Evolutionary conservation across 169 alveolate genomes (phyloP).

Genomic region (Cardiosporidium cionae): DNA sequence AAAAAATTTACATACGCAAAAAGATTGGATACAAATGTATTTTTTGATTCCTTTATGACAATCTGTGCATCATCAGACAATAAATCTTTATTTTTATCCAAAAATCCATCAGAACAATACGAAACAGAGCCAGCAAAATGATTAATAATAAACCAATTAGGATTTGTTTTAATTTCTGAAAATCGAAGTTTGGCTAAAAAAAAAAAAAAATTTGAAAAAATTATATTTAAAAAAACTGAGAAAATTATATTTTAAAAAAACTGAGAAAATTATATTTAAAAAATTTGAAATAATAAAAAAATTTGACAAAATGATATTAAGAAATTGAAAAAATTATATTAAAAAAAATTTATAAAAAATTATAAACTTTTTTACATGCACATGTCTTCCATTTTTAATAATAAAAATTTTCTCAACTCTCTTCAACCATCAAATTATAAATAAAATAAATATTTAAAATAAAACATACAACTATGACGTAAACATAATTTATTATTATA

Average conservation of each 20-base stretch:
- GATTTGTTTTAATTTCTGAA: constrained; percentile 61
- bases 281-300: background rate
- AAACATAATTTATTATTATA: constrained; percentile 67
- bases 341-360: too few species aligned
- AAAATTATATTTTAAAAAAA: background rate
- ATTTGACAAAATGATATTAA: background rate
- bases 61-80: constrained; percentile 53
- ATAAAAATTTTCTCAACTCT: too few species aligned
- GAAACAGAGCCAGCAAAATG: constrained; percentile 96
- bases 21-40: background rate
- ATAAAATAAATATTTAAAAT: too few species aligned
- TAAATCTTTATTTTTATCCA: constrained; percentile 91
- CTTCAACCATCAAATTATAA: too few species aligned
- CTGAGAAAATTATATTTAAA: background rate
- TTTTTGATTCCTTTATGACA: constrained; percentile 3
- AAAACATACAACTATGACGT: too few species aligned
- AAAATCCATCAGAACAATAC: constrained; percentile 81
- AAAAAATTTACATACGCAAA: too few species aligned
- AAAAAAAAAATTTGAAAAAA: background rate
- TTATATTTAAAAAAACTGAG: background rate
- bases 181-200: constrained; percentile 44
- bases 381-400: too few species aligned
- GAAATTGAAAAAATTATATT: background rate
- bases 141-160: constrained; percentile 66
- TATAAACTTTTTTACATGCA: too few species aligned